phyloP scores from a whole-genome alignment of 2,329 filamentous ascomycete species.

The Fusarium sp. region DNA sequence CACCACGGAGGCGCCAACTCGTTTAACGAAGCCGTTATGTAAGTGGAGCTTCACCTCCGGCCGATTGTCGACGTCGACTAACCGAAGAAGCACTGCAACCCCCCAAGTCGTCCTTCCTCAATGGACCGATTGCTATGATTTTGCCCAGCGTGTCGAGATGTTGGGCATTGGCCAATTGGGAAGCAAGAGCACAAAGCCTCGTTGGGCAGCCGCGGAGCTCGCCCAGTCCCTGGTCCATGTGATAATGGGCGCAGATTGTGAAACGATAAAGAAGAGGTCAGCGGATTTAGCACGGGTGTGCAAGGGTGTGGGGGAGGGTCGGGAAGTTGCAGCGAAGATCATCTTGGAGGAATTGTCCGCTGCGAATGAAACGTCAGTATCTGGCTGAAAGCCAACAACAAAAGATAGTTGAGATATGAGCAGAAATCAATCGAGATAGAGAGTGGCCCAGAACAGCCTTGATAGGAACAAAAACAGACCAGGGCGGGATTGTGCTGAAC shows the following conservation, averaged over 20 bases:
- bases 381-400: not conserved
- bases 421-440: too few relatives aligned
- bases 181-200: not conserved
- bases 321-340: not conserved
- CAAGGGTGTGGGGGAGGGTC: not conserved
- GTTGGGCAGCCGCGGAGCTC: not conserved
- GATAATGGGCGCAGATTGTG: not conserved
- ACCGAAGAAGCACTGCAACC: not conserved
- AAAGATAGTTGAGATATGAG: too few relatives aligned
- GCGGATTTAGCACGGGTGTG: not conserved
- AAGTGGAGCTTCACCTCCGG: not conserved
- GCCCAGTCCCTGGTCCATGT: not conserved
- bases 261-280: not conserved
- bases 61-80: not conserved
- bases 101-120: not conserved
- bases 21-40: not conserved
- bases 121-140: conserved; percentile 3
- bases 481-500: too few relatives aligned
- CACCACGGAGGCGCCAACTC: conserved; percentile 1
- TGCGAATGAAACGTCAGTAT: not conserved
- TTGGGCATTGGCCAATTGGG: not conserved
- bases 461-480: too few relatives aligned
- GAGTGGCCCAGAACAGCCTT: too few relatives aligned
- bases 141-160: not conserved
- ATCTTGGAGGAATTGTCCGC: not conserved